Evolutionary conservation across 1,139 yeast species (phyloP).

Genomic region (Nakaseomyces sp.): DNA sequence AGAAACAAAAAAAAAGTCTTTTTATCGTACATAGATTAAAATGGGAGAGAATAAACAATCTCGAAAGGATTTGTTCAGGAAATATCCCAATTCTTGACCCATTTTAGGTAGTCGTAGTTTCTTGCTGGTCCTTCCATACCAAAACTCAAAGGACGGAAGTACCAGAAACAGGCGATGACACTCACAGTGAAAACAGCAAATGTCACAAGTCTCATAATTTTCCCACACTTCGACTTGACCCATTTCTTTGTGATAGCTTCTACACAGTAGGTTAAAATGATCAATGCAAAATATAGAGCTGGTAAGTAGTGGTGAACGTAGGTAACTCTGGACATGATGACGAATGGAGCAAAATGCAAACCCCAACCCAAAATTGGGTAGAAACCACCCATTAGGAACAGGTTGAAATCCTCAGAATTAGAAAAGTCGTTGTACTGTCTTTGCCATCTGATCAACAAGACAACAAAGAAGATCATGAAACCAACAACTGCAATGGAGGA

Average conservation of each 20-base stretch:
- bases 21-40: not conserved
- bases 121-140: slow-evolving; percentile 83
- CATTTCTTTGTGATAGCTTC: slow-evolving; percentile 50
- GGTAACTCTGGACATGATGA: slow-evolving; percentile 94
- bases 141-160: slow-evolving; percentile 69
- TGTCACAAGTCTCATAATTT: slow-evolving; percentile 30
- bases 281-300: slow-evolving; percentile 89
- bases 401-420: slow-evolving; percentile 33
- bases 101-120: slow-evolving; percentile 63
- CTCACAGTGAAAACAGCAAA: slow-evolving; percentile 41
- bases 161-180: slow-evolving; percentile 61
- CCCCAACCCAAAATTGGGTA: slow-evolving; percentile 94
- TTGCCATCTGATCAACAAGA: slow-evolving; percentile 80
- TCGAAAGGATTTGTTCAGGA: too few relatives aligned
- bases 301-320: slow-evolving; percentile 97
- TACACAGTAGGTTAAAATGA: slow-evolving; percentile 67
- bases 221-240: slow-evolving; percentile 28
- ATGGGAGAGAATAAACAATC: not conserved
- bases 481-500: slow-evolving; percentile 61
- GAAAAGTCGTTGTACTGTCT: slow-evolving; percentile 72
- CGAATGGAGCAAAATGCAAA: slow-evolving; percentile 83
- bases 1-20: not conserved
- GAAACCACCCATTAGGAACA: slow-evolving; percentile 71
- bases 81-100: slow-evolving; percentile 71
- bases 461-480: slow-evolving; percentile 50